Base-by-base conservation (phyloP, 2,329 filamentous ascomycete species). In the Tolypocladium paradoxum region DNA sequence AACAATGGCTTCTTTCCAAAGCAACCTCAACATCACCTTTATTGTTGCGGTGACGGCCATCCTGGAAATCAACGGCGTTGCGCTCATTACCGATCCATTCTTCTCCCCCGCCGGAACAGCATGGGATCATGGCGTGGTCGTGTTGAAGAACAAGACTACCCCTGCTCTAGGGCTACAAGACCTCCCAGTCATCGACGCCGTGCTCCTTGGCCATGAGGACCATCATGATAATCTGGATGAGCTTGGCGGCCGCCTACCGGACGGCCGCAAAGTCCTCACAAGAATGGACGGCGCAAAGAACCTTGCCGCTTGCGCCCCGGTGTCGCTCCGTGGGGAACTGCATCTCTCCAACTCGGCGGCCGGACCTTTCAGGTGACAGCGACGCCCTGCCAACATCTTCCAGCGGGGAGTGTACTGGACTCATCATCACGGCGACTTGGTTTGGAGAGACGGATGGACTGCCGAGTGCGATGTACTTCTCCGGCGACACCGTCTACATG, bases 31-130 rank as follows among this genome's bases (percentile, higher is more conserved):
- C 6, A 64, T 77, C 49, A 76, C 73, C 29, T 68, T 74, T 54
- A 71, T 79, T 50, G 71, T 70, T 16, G 77, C 75, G 1, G 75
- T 75, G 4, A 76, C 74, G 0, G 73, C 74, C n/a, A 69, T 78
- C 48, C 54, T 78, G 12, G 61, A 73, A 2, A 67, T 76, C 40
- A 61, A 71, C 40, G 69, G 67, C 18, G 54, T 73, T 52, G 73
- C 64, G 11, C 63, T 76, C 37, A 59, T 77, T 6, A 76, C 73
- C 0, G 73, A 77, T 46, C 73, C 74, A 0, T 69, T 74, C 56
- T 76, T 77, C 58, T 71, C 70, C 0, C 68, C 68, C 0, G 68
- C 68, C 6, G 69, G 68, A 4, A 66, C 69, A 0, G 48, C 58
- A 34, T 74, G 63, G 60, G 62, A 68, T 7, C 18, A 60, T 1